Evolutionary conservation across 2,329 filamentous ascomycete species (phyloP), one percentile per base, ranked within the genome.

Genomic region (Monosporascus sp.): DNA sequence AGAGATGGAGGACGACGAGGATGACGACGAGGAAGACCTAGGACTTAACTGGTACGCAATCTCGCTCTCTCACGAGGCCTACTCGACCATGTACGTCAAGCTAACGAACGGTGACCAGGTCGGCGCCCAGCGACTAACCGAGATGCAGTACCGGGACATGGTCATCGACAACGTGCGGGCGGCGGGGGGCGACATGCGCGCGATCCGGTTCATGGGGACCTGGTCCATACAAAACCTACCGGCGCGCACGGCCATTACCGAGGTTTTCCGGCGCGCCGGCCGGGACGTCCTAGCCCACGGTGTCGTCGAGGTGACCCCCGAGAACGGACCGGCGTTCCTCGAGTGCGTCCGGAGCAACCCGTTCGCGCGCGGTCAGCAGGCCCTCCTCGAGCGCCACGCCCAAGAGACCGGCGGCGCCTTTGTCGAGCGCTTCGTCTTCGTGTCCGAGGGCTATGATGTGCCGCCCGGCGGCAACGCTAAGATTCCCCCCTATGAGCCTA

Each of bases 121-220:
- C n/a, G 50, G 37, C 15, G 35, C 41, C 11, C 1, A n/a, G 5
- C 49, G 58, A 24, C 1, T 43, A 2, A 54, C 55, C 2, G 24
- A 20, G 1, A 60, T 59, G 58, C 43, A 41, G 1, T 49, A 56
- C 39, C 52, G 49, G 2, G 53, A 60, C 24, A 58, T 59, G 49
- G 50, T 59, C 48, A 48, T 59, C 6, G 55, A 56, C 37, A 59
- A 52, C 39, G 54, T 56, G 25, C 41, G 52, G 11, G 47, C 47
- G 5, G 57, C 55, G 0, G 51, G 57, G 6, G 55, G 53, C 2
- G 22, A 54, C 24, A 17, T 58, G 17, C 51, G 44, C 24, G 54
- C 50, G 3, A 50, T 52, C 52, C 43, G 37, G 27, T 56, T 44
- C 5, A 47, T 58, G 14, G 58, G 50, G 3, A 38, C 18, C 0